Base-by-base conservation (phyloP, 441 rosid species). In the Breynia disticha region DNA sequence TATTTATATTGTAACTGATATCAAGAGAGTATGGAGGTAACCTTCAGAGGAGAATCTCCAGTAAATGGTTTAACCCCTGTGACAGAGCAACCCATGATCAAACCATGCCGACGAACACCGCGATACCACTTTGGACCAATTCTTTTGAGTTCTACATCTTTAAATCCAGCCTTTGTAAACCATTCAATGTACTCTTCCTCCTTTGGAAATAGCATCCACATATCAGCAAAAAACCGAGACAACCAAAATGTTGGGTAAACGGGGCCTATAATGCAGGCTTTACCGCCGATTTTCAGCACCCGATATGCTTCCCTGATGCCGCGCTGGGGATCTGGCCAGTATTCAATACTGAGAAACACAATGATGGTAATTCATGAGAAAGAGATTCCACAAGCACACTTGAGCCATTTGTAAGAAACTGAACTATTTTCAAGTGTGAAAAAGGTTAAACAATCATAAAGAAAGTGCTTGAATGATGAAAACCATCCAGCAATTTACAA, bases 111-210 rank as follows among this genome's bases (percentile, higher is more conserved):
- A 52, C 95, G 96, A 62, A 90, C 97, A 17, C 97, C 96, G 21
- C 96, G 95, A 57, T 90, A 90, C 96, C 97, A 90, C 71, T 90
- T 87, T 59, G 97, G 97, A 53, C 97, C 97, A 63, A 90, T 87
- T 72, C 96, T 79, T 65, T 87, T 83, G 44, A 87, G 76, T 66
- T 87, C 74, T 45, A 87, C 77, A 71, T 87, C 77, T 68, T 77
- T 80, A 70, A 90, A 90, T 56, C 95, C 97, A 24, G 96, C 97
- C 52, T 81, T 87, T 52, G 54, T 52, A 62, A 90, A 90, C 97
- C 97, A 87, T 52, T 90, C 93, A 13, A 85, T 85, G 72, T 90
- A 90, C 76, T 90, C 97, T 75, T 90, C 97, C 73, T 90, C 97
- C 77, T 83, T 90, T 1, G 97, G 97, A 75, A 90, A 90, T 57